Percentiles rank a stretch among this genome's conserved stretches.
These are phyloP conservation scores for Excoecaria cochinchinensis DNA, from an alignment of 345 rosid genomes.

Conservation along the genomic window DNA sequence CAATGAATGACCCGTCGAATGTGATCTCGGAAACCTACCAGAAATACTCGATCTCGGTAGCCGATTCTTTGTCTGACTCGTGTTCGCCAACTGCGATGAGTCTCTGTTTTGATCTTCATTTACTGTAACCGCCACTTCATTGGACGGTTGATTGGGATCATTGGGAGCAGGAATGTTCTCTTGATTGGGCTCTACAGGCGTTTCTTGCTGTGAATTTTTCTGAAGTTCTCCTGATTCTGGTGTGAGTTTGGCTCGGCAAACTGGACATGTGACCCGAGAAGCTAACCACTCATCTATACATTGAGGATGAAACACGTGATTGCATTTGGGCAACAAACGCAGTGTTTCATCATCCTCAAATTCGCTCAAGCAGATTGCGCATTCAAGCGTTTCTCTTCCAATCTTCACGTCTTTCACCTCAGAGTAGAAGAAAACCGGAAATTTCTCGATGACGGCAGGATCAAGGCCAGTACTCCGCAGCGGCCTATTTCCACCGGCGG, in stretches of 20 bases:
- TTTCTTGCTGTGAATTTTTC: not conserved
- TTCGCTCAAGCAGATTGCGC: constrained; percentile 28
- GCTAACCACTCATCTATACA: constrained; percentile 58
- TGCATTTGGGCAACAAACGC: constrained; percentile 48
- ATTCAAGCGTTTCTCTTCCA: constrained; percentile 40
- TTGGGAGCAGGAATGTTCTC: not conserved
- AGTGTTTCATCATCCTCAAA: constrained; percentile 19
- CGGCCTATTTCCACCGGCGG: not conserved
- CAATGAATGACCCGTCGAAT: constrained; percentile 60
- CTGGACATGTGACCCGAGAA: constrained; percentile 55
- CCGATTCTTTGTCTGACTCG: not conserved
- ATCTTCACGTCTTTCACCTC: constrained; percentile 45
- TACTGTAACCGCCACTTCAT: constrained; percentile 34
- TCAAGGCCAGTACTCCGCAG: constrained; percentile 46
- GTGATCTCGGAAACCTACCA: constrained; percentile 45
- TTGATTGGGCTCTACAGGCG: constrained; percentile 10
- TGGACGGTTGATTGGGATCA: not conserved
- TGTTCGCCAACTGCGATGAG: constrained; percentile 3
- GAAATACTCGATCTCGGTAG: constrained; percentile 14
- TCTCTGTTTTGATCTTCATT: constrained; percentile 20
- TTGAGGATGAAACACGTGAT: constrained; percentile 53
- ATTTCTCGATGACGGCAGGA: constrained; percentile 42
- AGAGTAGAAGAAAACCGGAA: constrained; percentile 61
- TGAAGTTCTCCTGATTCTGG: constrained; percentile 20
- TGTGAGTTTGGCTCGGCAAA: constrained; percentile 52